Evolutionary conservation across 225 moss, liverwort and hornwort genomes (phyloP).

Genomic region (Sphagnum contortum): DNA sequence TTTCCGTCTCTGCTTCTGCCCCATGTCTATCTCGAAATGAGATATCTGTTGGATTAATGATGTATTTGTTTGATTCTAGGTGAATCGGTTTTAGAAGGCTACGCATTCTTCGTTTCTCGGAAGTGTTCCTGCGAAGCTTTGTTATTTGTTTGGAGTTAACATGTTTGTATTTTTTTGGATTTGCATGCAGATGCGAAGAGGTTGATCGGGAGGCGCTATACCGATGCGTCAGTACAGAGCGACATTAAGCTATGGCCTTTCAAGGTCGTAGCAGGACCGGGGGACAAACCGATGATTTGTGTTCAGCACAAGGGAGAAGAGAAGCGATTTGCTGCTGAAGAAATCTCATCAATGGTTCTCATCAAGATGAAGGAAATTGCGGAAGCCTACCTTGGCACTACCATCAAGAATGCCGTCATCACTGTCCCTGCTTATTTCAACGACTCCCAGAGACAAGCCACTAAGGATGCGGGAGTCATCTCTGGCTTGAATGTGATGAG

Average conservation of each 20-base stretch:
- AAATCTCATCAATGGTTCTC: conserved; percentile 18
- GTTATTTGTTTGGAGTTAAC: no score
- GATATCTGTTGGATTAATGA: no score
- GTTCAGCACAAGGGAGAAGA: conserved; percentile 33
- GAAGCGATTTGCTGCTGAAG: conserved; percentile 27
- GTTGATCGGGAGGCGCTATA: conserved; percentile 23
- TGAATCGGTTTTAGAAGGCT: no score
- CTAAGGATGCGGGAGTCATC: conserved; percentile 22
- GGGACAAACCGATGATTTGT: conserved; percentile 31
- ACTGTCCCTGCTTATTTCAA: conserved; percentile 27
- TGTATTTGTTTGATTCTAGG: no score
- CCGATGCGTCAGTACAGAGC: conserved; percentile 20
- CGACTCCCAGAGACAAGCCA: conserved; percentile 26
- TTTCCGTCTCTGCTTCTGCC: no score
- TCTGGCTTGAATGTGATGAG: conserved; percentile 19
- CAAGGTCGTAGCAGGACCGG: conserved; percentile 18
- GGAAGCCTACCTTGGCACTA: conserved; percentile 15
- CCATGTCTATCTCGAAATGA: no score
- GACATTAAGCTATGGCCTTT: conserved; percentile 28
- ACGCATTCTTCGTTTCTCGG: no score
- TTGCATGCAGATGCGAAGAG: conserved; percentile 17
- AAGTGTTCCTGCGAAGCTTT: no score
- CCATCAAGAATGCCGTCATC: conserved; percentile 20
- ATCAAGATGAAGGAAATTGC: conserved; percentile 30
- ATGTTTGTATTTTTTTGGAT: no score